Conservation (phyloP, 2,329 filamentous ascomycete genomes). For the Rhytidhysteron rufulum region DNA sequence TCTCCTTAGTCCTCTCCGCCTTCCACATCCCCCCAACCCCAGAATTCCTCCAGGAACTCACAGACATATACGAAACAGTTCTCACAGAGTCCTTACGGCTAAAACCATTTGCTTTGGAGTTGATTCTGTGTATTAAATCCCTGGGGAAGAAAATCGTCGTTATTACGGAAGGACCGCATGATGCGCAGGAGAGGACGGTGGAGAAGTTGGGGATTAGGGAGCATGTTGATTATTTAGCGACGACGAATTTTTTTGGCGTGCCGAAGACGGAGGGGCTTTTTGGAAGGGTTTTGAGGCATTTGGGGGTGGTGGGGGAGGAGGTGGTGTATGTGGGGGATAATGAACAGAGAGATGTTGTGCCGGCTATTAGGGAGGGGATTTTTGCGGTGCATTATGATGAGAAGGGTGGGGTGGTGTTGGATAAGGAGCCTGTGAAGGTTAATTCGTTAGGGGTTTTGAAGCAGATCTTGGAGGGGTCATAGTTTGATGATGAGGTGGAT, state of each 20-base stretch:
- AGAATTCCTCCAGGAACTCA: slow-evolving; percentile 14
- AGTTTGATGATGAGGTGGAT: too few relatives aligned
- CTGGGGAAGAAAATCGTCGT: slow-evolving; percentile 40
- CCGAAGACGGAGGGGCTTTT: slow-evolving; percentile 34
- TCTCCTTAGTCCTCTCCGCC: slow-evolving; percentile 28
- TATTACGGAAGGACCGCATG: slow-evolving; percentile 47
- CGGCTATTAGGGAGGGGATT: too few relatives aligned
- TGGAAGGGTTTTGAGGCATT: slow-evolving; percentile 4
- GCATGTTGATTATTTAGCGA: slow-evolving; percentile 29
- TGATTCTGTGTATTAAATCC: slow-evolving; percentile 33
- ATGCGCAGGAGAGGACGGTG: slow-evolving; percentile 46
- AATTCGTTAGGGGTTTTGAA: too few relatives aligned
- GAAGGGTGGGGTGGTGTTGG: too few relatives aligned
- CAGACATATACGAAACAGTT: slow-evolving; percentile 26
- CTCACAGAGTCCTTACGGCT: slow-evolving; percentile 27
- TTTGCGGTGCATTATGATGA: too few relatives aligned
- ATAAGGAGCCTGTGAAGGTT: too few relatives aligned
- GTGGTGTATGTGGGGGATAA: slow-evolving; percentile 14
- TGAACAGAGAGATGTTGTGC: too few relatives aligned
- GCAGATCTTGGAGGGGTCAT: too few relatives aligned
- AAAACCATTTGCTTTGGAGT: slow-evolving; percentile 34
- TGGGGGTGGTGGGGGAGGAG: slow-evolving; percentile 4
- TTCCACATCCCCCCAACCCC: slow-evolving; percentile 18
- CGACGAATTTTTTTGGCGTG: slow-evolving; percentile 28
- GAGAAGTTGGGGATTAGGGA: slow-evolving; percentile 24